phyloP scores from a whole-genome alignment of 2,329 filamentous ascomycete genomes.

The Boeremia lycopersici region DNA sequence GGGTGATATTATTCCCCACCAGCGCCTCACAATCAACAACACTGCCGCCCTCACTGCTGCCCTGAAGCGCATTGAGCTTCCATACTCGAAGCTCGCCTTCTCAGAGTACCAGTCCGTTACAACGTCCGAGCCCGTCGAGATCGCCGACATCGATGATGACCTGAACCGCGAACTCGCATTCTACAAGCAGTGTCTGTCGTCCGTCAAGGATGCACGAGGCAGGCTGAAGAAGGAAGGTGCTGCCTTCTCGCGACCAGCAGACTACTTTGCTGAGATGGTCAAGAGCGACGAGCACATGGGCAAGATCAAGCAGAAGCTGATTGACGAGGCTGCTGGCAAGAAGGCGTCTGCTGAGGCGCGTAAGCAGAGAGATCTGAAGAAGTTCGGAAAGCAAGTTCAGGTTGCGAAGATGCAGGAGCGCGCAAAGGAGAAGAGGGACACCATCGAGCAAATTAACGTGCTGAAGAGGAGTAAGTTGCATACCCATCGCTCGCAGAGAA shows the following conservation, averaged over 20 bases:
- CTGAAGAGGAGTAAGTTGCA: constrained; percentile 86
- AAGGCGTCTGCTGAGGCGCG: constrained; percentile 91
- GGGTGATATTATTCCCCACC: constrained; percentile 86
- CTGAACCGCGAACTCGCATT: constrained; percentile 90
- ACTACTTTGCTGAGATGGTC: constrained; percentile 99
- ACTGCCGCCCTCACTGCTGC: constrained; percentile 81
- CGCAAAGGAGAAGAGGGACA: constrained; percentile 88
- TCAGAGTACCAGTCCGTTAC: constrained; percentile 80
- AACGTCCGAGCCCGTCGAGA: constrained; percentile 70
- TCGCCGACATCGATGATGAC: constrained; percentile 88
- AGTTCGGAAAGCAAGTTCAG: constrained; percentile 98
- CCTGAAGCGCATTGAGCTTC: constrained; percentile 77
- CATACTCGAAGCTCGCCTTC: constrained; percentile 75
- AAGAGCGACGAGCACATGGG: constrained; percentile 99
- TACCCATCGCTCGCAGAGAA: neutral
- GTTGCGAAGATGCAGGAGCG: constrained; percentile 94
- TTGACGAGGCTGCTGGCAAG: constrained; percentile 89
- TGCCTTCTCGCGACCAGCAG: constrained; percentile 84
- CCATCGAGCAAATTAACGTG: constrained; percentile 91
- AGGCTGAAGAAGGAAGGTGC: constrained; percentile 81
- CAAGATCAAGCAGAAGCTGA: constrained; percentile 89
- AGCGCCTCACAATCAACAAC: constrained; percentile 97
- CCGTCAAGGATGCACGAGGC: constrained; percentile 74
- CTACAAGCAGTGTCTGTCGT: constrained; percentile 85
- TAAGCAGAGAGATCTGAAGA: constrained; percentile 93